phyloP scores from a whole-genome alignment of 1,139 yeast species.

The Waltiozyma sp. region DNA sequence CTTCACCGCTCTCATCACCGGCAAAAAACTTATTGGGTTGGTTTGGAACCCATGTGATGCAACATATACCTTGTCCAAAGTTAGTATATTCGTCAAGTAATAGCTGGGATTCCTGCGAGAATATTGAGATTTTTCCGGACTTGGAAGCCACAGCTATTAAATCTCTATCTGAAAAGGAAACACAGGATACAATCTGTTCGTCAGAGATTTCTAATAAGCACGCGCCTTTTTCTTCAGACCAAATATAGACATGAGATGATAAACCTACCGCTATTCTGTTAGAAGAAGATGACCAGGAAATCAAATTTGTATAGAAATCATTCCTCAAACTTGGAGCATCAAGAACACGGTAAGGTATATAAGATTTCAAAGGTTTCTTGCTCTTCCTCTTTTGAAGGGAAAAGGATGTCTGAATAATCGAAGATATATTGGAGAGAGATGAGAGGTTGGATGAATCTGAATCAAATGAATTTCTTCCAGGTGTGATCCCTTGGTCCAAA shows the following conservation, averaged over 20 bases:
- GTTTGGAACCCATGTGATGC: constrained; percentile 51
- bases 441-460: constrained; percentile 9
- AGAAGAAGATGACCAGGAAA: constrained; percentile 57
- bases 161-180: constrained; percentile 41
- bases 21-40: constrained; percentile 33
- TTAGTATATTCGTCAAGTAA: constrained; percentile 20
- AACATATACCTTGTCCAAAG: constrained; percentile 36
- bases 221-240: constrained; percentile 50
- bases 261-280: constrained; percentile 61
- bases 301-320: constrained; percentile 70
- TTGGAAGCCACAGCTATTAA: constrained; percentile 50
- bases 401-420: background rate
- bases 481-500: constrained; percentile 1
- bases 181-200: constrained; percentile 41
- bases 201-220: constrained; percentile 22
- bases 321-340: constrained; percentile 71
- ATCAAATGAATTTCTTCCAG: constrained; percentile 2
- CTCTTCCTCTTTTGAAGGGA: constrained; percentile 2
- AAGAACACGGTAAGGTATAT: constrained; percentile 36
- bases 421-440: background rate
- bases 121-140: constrained; percentile 36
- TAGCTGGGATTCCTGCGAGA: constrained; percentile 22
- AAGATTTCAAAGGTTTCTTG: constrained; percentile 3
- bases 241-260: constrained; percentile 46
- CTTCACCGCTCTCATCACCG: constrained; percentile 65